Percentiles rank a stretch among this genome's conserved stretches.
These are phyloP conservation scores for Malbranchea cinnamomea DNA, from an alignment of 2,329 filamentous ascomycete species.

Conservation along the genomic window DNA sequence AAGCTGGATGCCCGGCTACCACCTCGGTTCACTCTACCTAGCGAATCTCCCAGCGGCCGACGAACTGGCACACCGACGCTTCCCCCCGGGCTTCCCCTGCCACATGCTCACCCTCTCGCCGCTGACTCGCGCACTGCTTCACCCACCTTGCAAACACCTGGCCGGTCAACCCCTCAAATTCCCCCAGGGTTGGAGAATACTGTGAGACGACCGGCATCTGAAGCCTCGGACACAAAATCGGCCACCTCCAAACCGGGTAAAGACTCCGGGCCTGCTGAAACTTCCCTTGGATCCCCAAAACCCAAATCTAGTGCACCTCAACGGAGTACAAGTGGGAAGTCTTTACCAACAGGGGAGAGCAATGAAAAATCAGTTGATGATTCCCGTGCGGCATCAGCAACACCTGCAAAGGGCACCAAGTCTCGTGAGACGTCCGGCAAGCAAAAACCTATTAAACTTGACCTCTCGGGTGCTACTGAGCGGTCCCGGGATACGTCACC, in stretches of 20 bases:
- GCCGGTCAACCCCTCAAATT: too few species aligned
- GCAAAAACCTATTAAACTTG: slow-evolving; percentile 21
- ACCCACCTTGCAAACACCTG: too few species aligned
- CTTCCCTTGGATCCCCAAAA: slow-evolving; percentile 29
- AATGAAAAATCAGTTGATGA: too few species aligned
- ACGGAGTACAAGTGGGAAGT: too few species aligned
- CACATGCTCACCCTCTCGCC: slow-evolving; percentile 25
- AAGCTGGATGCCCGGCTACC: slow-evolving; percentile 22
- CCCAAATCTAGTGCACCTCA: slow-evolving; percentile 14
- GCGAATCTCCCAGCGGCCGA: slow-evolving; percentile 14
- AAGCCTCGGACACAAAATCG: slow-evolving; percentile 12
- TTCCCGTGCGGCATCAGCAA: slow-evolving; percentile 2
- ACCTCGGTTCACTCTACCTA: slow-evolving; percentile 20
- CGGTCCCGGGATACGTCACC: slow-evolving; percentile 7
- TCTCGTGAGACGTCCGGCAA: slow-evolving; percentile 11
- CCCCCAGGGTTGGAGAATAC: too few species aligned
- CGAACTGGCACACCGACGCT: slow-evolving; percentile 25
- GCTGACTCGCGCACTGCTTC: too few species aligned
- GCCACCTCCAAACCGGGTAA: slow-evolving; percentile 13
- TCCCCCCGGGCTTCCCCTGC: slow-evolving; percentile 28
- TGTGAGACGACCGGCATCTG: slow-evolving; percentile 17
- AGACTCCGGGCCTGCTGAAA: slow-evolving; percentile 20
- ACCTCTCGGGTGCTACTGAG: slow-evolving; percentile 14
- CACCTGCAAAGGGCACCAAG: slow-evolving; percentile 5
- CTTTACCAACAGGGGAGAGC: too few species aligned